Evolutionary conservation across 768 basidiomycete species (phyloP).

Genomic region (Coprinopsis cinerea): DNA sequence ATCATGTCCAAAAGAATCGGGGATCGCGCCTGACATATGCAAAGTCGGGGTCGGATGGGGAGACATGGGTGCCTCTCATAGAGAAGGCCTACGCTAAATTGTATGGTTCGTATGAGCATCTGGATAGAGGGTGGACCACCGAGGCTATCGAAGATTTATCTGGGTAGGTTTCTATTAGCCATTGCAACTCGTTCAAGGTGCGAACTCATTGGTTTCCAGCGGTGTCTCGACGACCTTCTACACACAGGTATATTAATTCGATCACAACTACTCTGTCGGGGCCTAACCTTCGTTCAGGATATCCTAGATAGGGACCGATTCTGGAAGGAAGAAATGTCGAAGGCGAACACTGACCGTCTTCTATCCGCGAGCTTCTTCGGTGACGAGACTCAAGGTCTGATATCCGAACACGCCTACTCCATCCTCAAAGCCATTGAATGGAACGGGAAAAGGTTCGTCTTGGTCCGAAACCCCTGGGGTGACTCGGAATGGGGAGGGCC

Average conservation of each 20-base stretch:
- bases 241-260: slow-evolving; percentile 5
- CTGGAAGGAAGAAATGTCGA: slow-evolving; percentile 48
- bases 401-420: slow-evolving; percentile 35
- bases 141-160: slow-evolving; percentile 55
- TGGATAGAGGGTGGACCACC: slow-evolving; percentile 30
- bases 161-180: slow-evolving; percentile 32
- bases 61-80: slow-evolving; percentile 55
- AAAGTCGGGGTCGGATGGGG: slow-evolving; percentile 38
- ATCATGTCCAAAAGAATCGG: slow-evolving; percentile 40
- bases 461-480: slow-evolving; percentile 43
- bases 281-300: slow-evolving; percentile 21
- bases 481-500: slow-evolving; percentile 35
- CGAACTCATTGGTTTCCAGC: slow-evolving; percentile 11
- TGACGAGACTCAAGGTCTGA: slow-evolving; percentile 18
- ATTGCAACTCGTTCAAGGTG: no score
- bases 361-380: slow-evolving; percentile 42
- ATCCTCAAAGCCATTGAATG: slow-evolving; percentile 35
- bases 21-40: slow-evolving; percentile 47
- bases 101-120: slow-evolving; percentile 38
- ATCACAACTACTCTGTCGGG: background rate
- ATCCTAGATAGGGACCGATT: slow-evolving; percentile 46
- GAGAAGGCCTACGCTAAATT: slow-evolving; percentile 56
- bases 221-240: slow-evolving; percentile 24
- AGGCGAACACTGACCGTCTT: slow-evolving; percentile 44
- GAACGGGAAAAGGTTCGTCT: slow-evolving; percentile 37